Conservation (phyloP, 768 basidiomycete species). For the Hortiboletus flavorubellus region DNA sequence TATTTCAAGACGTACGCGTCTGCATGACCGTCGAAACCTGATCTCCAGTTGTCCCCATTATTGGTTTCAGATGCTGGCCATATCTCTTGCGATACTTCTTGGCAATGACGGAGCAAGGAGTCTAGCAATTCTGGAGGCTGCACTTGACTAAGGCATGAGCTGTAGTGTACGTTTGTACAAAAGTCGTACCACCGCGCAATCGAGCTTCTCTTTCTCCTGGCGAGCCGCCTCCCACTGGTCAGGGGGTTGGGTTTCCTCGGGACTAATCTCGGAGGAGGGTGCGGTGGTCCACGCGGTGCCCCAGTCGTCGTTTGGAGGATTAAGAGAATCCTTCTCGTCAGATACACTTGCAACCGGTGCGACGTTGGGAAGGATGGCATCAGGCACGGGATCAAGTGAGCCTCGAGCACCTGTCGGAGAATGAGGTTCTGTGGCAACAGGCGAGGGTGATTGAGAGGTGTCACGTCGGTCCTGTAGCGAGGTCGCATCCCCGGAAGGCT, state of each 20-base stretch:
- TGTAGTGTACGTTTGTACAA: slow-evolving; percentile 9
- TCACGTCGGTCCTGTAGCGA: not conserved
- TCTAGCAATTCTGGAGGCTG: slow-evolving; percentile 71
- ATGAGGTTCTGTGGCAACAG: not conserved
- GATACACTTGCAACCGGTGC: slow-evolving; percentile 28
- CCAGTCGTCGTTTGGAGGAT: slow-evolving; percentile 34
- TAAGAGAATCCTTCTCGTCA: not conserved
- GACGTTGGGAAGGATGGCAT: slow-evolving; percentile 32
- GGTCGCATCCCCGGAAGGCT: not conserved
- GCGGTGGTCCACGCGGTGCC: slow-evolving; percentile 38
- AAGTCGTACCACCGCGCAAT: slow-evolving; percentile 60
- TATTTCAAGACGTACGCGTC: slow-evolving; percentile 50
- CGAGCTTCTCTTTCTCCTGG: slow-evolving; percentile 53
- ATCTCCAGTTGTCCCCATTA: slow-evolving; percentile 35
- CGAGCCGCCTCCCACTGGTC: slow-evolving; percentile 72
- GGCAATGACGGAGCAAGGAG: slow-evolving; percentile 51
- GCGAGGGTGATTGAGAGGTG: too few species aligned
- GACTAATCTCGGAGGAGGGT: slow-evolving; percentile 12
- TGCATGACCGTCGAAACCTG: slow-evolving; percentile 47
- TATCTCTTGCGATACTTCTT: slow-evolving; percentile 47
- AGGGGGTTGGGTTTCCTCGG: slow-evolving; percentile 22
- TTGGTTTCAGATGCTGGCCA: slow-evolving; percentile 42
- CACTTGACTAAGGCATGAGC: slow-evolving; percentile 17
- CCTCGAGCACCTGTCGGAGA: not conserved
- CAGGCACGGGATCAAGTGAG: slow-evolving; percentile 1